These are phyloP conservation scores for Myrica gale DNA, from an alignment of 306 rosid genomes.

Conservation along the genomic window DNA sequence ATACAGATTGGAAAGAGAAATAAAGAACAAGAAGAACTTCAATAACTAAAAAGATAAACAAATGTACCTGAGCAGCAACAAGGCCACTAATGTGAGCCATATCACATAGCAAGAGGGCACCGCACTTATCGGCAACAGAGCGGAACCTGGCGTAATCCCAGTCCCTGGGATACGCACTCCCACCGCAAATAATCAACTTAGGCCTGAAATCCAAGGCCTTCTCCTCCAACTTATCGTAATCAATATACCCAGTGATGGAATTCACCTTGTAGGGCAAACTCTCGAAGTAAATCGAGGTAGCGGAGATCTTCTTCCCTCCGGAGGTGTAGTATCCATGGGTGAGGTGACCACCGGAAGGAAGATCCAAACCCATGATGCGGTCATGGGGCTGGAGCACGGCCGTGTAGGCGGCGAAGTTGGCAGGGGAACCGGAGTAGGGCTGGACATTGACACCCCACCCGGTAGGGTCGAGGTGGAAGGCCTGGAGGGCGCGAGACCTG, in stretches of 20 bases:
- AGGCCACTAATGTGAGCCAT: constrained; percentile 98
- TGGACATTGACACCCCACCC: constrained; percentile 89
- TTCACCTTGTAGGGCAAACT: constrained; percentile 88
- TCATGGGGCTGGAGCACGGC: constrained; percentile 89
- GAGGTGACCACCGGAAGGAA: constrained; percentile 86
- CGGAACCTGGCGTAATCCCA: constrained; percentile 76
- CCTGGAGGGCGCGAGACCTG: constrained; percentile 75
- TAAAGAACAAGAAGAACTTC: neutral
- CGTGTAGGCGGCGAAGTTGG: constrained; percentile 94
- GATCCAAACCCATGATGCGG: constrained; percentile 90
- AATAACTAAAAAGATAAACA: too few relatives aligned
- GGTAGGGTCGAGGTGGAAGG: constrained; percentile 56
- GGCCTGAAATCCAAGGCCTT: constrained; percentile 96
- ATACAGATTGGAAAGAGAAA: neutral
- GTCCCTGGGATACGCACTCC: constrained; percentile 90
- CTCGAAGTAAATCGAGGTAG: constrained; percentile 92
- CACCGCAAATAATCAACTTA: constrained; percentile 77
- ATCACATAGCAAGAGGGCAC: constrained; percentile 80
- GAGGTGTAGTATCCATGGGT: constrained; percentile 91
- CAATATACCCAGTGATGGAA: constrained; percentile 55
- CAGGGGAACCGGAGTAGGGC: constrained; percentile 91
- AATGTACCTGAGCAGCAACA: constrained; percentile 82
- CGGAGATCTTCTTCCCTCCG: constrained; percentile 94
- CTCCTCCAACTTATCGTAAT: constrained; percentile 82
- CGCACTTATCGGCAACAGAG: constrained; percentile 74